phyloP scores from a whole-genome alignment of 2,329 filamentous ascomycete species.

The Stemphylium lycopersici region DNA sequence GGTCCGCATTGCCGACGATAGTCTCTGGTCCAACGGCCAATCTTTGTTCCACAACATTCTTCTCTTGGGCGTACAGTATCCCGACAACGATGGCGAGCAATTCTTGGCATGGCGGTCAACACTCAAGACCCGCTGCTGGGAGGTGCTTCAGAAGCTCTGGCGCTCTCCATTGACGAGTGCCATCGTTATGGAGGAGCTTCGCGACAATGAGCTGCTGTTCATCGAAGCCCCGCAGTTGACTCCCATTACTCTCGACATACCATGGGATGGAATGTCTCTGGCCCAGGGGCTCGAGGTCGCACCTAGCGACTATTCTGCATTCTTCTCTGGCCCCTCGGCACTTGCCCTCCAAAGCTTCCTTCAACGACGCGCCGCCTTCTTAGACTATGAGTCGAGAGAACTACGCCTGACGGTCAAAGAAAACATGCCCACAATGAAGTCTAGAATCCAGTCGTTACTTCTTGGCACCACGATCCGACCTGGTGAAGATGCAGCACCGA shows the following conservation, averaged over 20 bases:
- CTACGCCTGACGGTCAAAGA: slow-evolving; percentile 77
- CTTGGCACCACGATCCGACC: slow-evolving; percentile 75
- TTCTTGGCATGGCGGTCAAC: slow-evolving; percentile 51
- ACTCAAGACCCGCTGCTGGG: slow-evolving; percentile 54
- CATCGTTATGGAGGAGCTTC: slow-evolving; percentile 78
- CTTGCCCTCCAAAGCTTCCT: slow-evolving; percentile 78
- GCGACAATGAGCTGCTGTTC: slow-evolving; percentile 79
- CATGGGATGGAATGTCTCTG: slow-evolving; percentile 75
- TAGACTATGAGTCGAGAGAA: slow-evolving; percentile 86
- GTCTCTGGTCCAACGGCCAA: slow-evolving; percentile 71
- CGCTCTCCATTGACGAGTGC: slow-evolving; percentile 77
- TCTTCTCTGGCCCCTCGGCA: slow-evolving; percentile 72
- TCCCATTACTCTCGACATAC: slow-evolving; percentile 69
- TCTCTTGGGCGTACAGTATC: slow-evolving; percentile 71
- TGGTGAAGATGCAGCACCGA: slow-evolving; percentile 68
- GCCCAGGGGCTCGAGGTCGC: slow-evolving; percentile 47
- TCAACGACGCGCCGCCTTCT: slow-evolving; percentile 73
- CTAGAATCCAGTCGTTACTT: slow-evolving; percentile 65
- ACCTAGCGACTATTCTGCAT: slow-evolving; percentile 56
- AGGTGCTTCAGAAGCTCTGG: slow-evolving; percentile 81
- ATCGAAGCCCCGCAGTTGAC: slow-evolving; percentile 74
- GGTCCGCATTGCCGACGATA: slow-evolving; percentile 70
- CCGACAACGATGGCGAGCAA: slow-evolving; percentile 61
- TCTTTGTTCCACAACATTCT: slow-evolving; percentile 87
- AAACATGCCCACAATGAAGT: slow-evolving; percentile 62